Percentiles rank a stretch among this genome's conserved stretches.
Evolutionary conservation across 2,329 filamentous ascomycete species (phyloP).

Genomic region (Didymella pomorum): DNA sequence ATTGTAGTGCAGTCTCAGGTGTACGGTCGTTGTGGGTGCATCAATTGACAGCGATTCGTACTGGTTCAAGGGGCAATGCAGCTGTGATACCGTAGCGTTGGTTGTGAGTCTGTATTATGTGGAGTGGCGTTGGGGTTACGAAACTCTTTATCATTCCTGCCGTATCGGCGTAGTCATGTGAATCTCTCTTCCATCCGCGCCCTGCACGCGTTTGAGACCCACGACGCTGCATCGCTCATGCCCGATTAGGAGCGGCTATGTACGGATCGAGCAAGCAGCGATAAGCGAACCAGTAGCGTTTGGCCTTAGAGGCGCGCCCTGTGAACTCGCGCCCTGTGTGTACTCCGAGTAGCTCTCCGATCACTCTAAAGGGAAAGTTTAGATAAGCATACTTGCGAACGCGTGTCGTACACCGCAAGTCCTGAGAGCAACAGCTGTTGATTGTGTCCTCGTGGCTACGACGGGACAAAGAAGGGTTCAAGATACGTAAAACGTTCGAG

Average conservation of each 20-base stretch:
- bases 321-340: slow-evolving; percentile 26
- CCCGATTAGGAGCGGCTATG: slow-evolving; percentile 42
- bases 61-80: neutral
- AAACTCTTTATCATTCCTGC: slow-evolving; percentile 18
- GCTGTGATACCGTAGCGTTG: neutral
- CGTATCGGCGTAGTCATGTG: slow-evolving; percentile 16
- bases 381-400: slow-evolving; percentile 6
- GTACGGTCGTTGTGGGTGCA: neutral
- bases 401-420: neutral
- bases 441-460: slow-evolving; percentile 3
- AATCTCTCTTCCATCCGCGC: slow-evolving; percentile 24
- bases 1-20: neutral
- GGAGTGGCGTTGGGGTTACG: slow-evolving; percentile 4
- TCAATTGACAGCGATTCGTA: neutral
- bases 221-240: slow-evolving; percentile 30
- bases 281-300: slow-evolving; percentile 29
- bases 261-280: slow-evolving; percentile 40
- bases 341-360: slow-evolving; percentile 22
- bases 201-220: slow-evolving; percentile 32
- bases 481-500: slow-evolving; percentile 32
- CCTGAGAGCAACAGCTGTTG: neutral
- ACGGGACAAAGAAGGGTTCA: slow-evolving; percentile 14
- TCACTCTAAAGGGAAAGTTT: neutral
- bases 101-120: neutral
- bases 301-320: slow-evolving; percentile 24